These are phyloP conservation scores for Anthracocystis setariae DNA, from an alignment of 1,284 basidiomycete genomes.

Conservation along the genomic window DNA sequence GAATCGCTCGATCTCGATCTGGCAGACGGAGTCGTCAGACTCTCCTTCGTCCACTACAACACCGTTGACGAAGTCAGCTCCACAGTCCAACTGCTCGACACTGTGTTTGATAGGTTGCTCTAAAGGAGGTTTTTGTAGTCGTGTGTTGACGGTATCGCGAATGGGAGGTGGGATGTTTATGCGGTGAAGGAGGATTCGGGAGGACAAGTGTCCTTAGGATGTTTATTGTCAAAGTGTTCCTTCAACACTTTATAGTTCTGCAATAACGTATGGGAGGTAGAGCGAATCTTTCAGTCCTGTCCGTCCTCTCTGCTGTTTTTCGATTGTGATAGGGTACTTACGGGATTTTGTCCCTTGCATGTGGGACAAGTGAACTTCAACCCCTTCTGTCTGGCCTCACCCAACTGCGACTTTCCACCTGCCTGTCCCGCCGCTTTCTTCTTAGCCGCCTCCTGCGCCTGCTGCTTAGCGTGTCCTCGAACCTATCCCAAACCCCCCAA, in stretches of 20 bases:
- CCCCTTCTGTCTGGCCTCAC: slow-evolving; percentile 32
- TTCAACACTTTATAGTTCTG: slow-evolving; percentile 39
- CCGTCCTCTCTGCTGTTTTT: neutral
- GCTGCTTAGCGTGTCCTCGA: slow-evolving; percentile 34
- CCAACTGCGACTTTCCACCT: slow-evolving; percentile 33
- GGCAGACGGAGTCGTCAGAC: slow-evolving; percentile 76
- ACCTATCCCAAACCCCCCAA: slow-evolving; percentile 7
- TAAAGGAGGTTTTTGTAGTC: too few relatives aligned
- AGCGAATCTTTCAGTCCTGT: slow-evolving; percentile 2
- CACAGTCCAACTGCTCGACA: slow-evolving; percentile 72
- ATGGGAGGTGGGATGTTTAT: too few relatives aligned
- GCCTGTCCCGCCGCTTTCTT: slow-evolving; percentile 18
- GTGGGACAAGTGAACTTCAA: slow-evolving; percentile 42
- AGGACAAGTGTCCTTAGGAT: slow-evolving; percentile 32
- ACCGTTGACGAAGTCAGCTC: slow-evolving; percentile 76
- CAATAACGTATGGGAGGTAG: neutral
- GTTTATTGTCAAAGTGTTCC: slow-evolving; percentile 43
- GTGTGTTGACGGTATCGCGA: too few relatives aligned
- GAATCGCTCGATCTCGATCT: slow-evolving; percentile 68
- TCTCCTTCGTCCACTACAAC: slow-evolving; percentile 84
- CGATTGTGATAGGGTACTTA: slow-evolving; percentile 8
- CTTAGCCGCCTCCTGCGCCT: slow-evolving; percentile 42
- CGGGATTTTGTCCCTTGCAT: slow-evolving; percentile 37
- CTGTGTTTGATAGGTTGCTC: slow-evolving; percentile 63
- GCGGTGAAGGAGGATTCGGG: slow-evolving; percentile 25